Percentiles rank a stretch among this genome's conserved stretches.
Conservation (phyloP, 179 eudicot species). For the Camellia oleifera region DNA sequence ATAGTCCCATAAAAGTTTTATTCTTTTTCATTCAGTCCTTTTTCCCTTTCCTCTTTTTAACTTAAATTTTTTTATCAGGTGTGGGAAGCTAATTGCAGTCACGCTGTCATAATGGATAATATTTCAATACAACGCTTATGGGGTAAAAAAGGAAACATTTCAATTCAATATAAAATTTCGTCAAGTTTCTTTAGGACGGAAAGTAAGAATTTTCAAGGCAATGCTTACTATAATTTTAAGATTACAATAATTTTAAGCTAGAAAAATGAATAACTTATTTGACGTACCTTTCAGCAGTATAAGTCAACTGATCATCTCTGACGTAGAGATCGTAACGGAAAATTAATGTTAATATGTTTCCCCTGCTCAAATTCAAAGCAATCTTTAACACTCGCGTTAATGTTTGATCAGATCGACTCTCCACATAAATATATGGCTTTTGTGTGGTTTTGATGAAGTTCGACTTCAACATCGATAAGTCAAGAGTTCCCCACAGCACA, state of each 20-base stretch:
- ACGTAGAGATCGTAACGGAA: slow-evolving; percentile 40
- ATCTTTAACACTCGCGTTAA: slow-evolving; percentile 33
- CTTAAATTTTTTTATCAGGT: too few relatives aligned
- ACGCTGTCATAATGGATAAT: background rate
- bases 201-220: background rate
- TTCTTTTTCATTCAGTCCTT: too few relatives aligned
- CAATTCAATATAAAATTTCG: too few relatives aligned
- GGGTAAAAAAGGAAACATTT: too few relatives aligned
- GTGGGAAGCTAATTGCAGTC: too few relatives aligned
- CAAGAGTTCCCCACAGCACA: slow-evolving; percentile 40
- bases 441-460: slow-evolving; percentile 38
- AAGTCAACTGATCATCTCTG: slow-evolving; percentile 44
- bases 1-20: too few relatives aligned
- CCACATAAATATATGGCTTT: slow-evolving; percentile 50
- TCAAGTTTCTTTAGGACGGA: background rate
- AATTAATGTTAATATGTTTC: slow-evolving; percentile 25
- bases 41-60: too few relatives aligned
- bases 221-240: background rate
- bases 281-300: slow-evolving; percentile 45
- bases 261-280: background rate
- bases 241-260: background rate
- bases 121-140: background rate
- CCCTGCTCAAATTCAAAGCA: slow-evolving; percentile 37
- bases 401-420: slow-evolving; percentile 31
- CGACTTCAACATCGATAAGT: slow-evolving; percentile 31